These are phyloP conservation scores for Colletotrichum tropicale DNA, from an alignment of 2,329 filamentous ascomycete species.

Conservation along the genomic window DNA sequence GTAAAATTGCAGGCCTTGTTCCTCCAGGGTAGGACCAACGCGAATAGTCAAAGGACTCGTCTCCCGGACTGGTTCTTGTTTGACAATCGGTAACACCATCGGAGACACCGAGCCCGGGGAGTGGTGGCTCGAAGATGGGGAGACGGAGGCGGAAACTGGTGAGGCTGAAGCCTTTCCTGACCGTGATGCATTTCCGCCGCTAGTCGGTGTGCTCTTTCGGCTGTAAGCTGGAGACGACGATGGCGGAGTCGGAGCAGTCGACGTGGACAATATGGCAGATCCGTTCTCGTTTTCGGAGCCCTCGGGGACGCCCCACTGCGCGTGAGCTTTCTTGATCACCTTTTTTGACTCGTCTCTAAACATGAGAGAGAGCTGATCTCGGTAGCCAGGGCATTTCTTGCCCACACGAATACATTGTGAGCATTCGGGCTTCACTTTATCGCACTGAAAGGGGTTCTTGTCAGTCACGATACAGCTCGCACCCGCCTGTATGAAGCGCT, in stretches of 20 bases:
- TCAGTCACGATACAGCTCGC: neutral
- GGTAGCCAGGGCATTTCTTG: constrained; percentile 67
- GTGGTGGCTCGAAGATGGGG: constrained; percentile 21
- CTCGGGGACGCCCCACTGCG: constrained; percentile 45
- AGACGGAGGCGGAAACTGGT: neutral
- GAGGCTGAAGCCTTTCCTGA: neutral
- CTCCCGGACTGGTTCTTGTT: constrained; percentile 2
- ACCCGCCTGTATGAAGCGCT: neutral
- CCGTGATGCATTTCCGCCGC: neutral
- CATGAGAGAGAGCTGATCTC: constrained; percentile 68
- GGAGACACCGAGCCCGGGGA: constrained; percentile 6
- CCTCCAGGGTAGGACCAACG: constrained; percentile 46
- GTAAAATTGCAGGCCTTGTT: constrained; percentile 56
- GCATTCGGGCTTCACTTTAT: constrained; percentile 64
- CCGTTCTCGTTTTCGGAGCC: neutral
- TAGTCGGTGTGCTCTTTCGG: constrained; percentile 6
- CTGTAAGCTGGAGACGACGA: constrained; percentile 24
- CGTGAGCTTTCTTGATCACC: constrained; percentile 63
- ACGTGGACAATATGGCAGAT: neutral
- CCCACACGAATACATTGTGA: constrained; percentile 66
- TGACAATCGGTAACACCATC: constrained; percentile 3
- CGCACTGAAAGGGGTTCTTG: constrained; percentile 51
- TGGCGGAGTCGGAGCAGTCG: constrained; percentile 22
- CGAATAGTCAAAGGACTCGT: constrained; percentile 25
- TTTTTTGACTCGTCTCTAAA: constrained; percentile 70